Evolutionary conservation across 768 basidiomycete genomes (phyloP).

Genomic region (Lentinula raphanica): DNA sequence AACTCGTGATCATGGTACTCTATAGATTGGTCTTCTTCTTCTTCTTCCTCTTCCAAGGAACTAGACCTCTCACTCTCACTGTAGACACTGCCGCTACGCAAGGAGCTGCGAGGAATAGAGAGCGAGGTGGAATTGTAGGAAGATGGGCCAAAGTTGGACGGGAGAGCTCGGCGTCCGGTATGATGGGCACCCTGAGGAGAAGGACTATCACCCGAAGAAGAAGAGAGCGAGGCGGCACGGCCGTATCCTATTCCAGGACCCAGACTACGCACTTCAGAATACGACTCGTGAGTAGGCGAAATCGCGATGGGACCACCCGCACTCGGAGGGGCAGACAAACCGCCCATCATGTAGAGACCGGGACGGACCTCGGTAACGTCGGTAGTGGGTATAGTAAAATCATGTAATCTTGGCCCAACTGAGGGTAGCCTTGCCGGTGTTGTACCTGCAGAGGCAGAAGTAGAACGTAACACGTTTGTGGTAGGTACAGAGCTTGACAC

Average conservation of each 20-base stretch:
- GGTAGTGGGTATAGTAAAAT: slow-evolving; percentile 48
- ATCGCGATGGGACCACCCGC: background rate
- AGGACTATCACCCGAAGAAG: background rate
- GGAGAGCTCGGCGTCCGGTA: background rate
- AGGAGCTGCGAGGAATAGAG: slow-evolving; percentile 5
- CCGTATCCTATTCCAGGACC: slow-evolving; percentile 7
- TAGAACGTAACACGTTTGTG: background rate
- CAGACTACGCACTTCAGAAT: background rate
- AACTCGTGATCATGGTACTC: slow-evolving; percentile 9
- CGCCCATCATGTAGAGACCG: slow-evolving; percentile 41
- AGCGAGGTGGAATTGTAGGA: slow-evolving; percentile 2
- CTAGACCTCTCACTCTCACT: slow-evolving; percentile 6
- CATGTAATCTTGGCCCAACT: slow-evolving; percentile 58
- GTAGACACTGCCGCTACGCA: slow-evolving; percentile 6
- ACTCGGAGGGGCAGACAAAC: slow-evolving; percentile 17
- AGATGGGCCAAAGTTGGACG: background rate
- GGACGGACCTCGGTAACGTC: slow-evolving; percentile 56
- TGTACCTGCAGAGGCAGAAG: slow-evolving; percentile 33
- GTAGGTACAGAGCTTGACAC: slow-evolving; percentile 4
- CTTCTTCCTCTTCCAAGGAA: slow-evolving; percentile 2
- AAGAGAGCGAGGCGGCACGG: background rate
- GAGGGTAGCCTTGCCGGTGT: slow-evolving; percentile 33
- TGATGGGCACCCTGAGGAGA: background rate
- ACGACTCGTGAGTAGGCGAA: background rate
- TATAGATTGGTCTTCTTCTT: background rate